phyloP scores from a whole-genome alignment of 2,329 filamentous ascomycete genomes.

The Tolypocladium guangdongense region DNA sequence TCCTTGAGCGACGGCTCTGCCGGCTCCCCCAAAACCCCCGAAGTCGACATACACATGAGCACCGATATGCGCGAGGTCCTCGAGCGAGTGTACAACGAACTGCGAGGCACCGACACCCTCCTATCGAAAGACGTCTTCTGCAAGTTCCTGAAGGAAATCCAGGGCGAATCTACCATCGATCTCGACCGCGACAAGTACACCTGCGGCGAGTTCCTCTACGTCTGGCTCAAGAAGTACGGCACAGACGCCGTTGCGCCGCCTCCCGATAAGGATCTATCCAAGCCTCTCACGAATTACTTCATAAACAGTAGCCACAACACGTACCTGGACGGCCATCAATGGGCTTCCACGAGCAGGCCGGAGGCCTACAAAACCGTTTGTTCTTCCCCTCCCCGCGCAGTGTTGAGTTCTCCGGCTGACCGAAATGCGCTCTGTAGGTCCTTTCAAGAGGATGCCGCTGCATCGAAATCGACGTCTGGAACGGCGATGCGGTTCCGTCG shows the following conservation, averaged over 20 bases:
- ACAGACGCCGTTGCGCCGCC: slow-evolving; percentile 33
- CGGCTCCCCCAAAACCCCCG: slow-evolving; percentile 2
- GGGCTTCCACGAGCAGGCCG: slow-evolving; percentile 64
- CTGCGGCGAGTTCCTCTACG: slow-evolving; percentile 38
- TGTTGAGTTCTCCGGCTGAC: neutral
- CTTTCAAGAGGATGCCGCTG: slow-evolving; percentile 72
- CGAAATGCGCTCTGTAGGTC: slow-evolving; percentile 33
- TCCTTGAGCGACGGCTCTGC: slow-evolving; percentile 13
- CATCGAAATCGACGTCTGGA: slow-evolving; percentile 93
- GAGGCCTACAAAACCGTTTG: slow-evolving; percentile 67
- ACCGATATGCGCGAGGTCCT: slow-evolving; percentile 38
- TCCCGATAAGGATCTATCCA: slow-evolving; percentile 45
- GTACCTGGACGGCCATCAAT: slow-evolving; percentile 78
- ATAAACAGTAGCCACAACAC: slow-evolving; percentile 95
- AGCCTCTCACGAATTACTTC: slow-evolving; percentile 78
- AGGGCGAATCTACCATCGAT: slow-evolving; percentile 29
- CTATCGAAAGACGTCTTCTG: slow-evolving; percentile 28
- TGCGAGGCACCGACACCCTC: slow-evolving; percentile 23
- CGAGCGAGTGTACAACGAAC: slow-evolving; percentile 32
- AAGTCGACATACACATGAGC: slow-evolving; percentile 30
- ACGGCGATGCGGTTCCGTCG: slow-evolving; percentile 45
- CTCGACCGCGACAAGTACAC: slow-evolving; percentile 31
- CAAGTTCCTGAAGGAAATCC: slow-evolving; percentile 37
- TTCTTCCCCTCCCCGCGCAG: slow-evolving; percentile 5
- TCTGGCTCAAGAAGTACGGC: slow-evolving; percentile 32